These are phyloP conservation scores for Dryas drummondii DNA, from an alignment of 306 rosid species.

Conservation along the genomic window DNA sequence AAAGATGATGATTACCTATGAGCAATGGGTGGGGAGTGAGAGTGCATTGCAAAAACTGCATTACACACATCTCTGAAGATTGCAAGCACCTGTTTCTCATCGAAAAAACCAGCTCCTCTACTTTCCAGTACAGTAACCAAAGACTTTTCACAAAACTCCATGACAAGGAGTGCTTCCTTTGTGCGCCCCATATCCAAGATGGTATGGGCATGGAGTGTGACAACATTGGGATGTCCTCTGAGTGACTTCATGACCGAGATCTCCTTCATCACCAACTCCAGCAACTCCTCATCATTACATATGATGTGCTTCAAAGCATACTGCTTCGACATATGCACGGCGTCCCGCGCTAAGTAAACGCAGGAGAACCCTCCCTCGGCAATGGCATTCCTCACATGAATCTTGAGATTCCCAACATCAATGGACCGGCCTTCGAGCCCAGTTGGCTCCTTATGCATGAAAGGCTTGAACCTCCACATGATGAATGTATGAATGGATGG, in stretches of 20 bases:
- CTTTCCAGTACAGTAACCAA: slow-evolving; percentile 85
- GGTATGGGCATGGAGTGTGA: slow-evolving; percentile 73
- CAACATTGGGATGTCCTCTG: slow-evolving; percentile 85
- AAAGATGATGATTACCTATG: slow-evolving; percentile 59
- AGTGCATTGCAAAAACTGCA: slow-evolving; percentile 95
- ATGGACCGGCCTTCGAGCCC: slow-evolving; percentile 92
- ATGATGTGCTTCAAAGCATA: slow-evolving; percentile 96
- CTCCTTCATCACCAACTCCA: slow-evolving; percentile 81
- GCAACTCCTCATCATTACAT: slow-evolving; percentile 86
- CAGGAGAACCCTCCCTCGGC: slow-evolving; percentile 99
- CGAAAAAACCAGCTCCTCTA: slow-evolving; percentile 83
- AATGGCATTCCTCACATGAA: slow-evolving; percentile 68
- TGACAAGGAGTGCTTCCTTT: slow-evolving; percentile 87
- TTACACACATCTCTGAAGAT: slow-evolving; percentile 91
- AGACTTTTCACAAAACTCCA: slow-evolving; percentile 93
- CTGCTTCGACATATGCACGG: slow-evolving; percentile 71
- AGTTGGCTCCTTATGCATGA: slow-evolving; percentile 74
- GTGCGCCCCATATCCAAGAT: slow-evolving; percentile 91
- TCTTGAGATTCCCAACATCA: slow-evolving; percentile 84
- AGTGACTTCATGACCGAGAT: slow-evolving; percentile 75
- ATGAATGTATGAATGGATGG: neutral
- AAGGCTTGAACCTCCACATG: slow-evolving; percentile 98
- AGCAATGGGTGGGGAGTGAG: slow-evolving; percentile 88
- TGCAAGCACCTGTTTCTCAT: slow-evolving; percentile 73
- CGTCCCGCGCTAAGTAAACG: slow-evolving; percentile 91